Base-by-base conservation (phyloP, 1,284 basidiomycete species). In the Cryptococcus depauperatus region DNA sequence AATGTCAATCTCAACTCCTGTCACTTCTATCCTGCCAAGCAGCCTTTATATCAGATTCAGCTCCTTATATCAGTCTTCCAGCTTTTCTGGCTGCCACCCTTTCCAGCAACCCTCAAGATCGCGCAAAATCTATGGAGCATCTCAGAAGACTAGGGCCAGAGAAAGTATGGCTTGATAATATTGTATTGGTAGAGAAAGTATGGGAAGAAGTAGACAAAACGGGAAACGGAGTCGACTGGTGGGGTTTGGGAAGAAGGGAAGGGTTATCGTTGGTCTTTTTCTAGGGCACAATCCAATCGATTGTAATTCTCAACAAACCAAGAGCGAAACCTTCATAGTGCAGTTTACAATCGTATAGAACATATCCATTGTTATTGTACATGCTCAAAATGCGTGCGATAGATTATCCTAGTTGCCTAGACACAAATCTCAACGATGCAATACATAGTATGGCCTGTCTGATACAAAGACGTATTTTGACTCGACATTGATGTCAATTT, bases 171-270 rank as follows among this genome's bases (percentile, higher is more conserved):
- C 35, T 58, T 35, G 59, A 59, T 46, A 62, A 62, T 35, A 55
- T 59, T 28, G 53, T 55, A 0, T 33, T 61, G 19, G 53, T 61
- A n/a, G 55, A 58, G 27, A 58, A 54, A 44, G 28, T 62, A 1
- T 62, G 59, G 59, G 55, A 58, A 38, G 59, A 59, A 43, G 48
- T 47, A 35, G 59, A 62, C 38, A 40, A 51, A 23, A 59, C 52
- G 9, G 59, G 59, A 9, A 37, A 32, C 29, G 41, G 52, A 38
- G 47, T 52, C 14, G 59, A 59, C 43, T 62, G 59, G 59, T 48
- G 57, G 32, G 55, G 58, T n/a, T 56, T 55, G 44, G 52, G 59
- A 56, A 50, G 41, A 10, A 43, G 55, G n/a, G 57, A 61, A 43
- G 57, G 55, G 30, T 28, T 59, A 46, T 48, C 48, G 0, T 54